Evolutionary conservation across 176 grass and related monocot genomes (phyloP).

Genomic region (Eremochloa ophiuroides): DNA sequence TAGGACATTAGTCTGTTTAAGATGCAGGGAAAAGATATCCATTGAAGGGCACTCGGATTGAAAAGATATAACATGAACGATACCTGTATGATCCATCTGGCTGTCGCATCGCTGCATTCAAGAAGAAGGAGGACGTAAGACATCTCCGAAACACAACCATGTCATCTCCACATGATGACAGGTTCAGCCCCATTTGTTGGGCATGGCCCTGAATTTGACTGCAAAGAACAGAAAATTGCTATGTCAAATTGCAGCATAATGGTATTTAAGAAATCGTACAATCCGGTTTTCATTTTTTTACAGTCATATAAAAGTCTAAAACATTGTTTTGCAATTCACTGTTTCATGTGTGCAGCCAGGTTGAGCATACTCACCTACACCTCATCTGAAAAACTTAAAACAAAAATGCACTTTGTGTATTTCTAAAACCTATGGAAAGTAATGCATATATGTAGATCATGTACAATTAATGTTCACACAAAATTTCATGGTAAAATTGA

Average conservation of each 20-base stretch:
- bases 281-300: neutral
- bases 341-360: neutral
- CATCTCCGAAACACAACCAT: conserved; percentile 76
- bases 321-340: neutral
- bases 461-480: neutral
- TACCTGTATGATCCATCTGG: conserved; percentile 87
- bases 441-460: neutral
- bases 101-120: conserved; percentile 79
- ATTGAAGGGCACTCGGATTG: neutral
- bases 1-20: neutral
- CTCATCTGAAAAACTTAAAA: neutral
- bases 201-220: conserved; percentile 90
- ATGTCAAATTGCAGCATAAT: conserved; percentile 8
- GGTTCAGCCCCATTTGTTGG: conserved; percentile 67
- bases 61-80: neutral
- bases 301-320: neutral
- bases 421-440: neutral
- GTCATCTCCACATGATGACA: conserved; percentile 80
- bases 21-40: neutral
- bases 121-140: conserved; percentile 75
- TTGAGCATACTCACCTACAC: neutral
- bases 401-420: neutral
- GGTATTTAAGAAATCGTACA: neutral
- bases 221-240: conserved; percentile 16
- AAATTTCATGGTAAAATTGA: neutral